Evolutionary conservation across 345 rosid species (phyloP).

Genomic region (Linum tenue): DNA sequence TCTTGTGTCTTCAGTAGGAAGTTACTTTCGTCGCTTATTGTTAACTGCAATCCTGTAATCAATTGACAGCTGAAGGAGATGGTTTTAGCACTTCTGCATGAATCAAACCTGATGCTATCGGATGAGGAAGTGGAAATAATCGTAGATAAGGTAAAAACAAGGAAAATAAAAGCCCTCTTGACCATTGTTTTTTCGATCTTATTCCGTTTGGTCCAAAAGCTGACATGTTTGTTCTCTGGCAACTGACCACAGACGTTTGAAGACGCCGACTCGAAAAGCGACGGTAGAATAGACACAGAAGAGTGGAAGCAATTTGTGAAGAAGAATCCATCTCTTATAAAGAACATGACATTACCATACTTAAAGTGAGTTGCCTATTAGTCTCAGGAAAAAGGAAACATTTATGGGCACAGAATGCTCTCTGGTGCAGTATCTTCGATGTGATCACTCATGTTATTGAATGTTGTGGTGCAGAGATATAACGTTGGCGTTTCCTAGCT

Average conservation of each 20-base stretch:
- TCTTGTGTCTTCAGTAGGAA: neutral
- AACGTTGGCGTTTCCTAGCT: slow-evolving; percentile 72
- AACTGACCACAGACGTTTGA: slow-evolving; percentile 42
- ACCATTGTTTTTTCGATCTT: slow-evolving; percentile 1
- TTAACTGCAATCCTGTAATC: neutral
- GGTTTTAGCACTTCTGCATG: slow-evolving; percentile 86
- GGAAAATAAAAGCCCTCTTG: neutral
- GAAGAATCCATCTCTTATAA: slow-evolving; percentile 67
- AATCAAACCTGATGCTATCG: slow-evolving; percentile 64
- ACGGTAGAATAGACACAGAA: slow-evolving; percentile 71
- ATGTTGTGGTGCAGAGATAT: slow-evolving; percentile 51
- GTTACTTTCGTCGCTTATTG: neutral
- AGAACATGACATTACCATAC: slow-evolving; percentile 92
- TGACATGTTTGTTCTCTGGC: neutral
- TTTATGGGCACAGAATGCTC: neutral
- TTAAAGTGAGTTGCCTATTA: slow-evolving; percentile 44
- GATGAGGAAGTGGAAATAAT: slow-evolving; percentile 65
- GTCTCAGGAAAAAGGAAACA: neutral
- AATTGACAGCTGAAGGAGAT: slow-evolving; percentile 64
- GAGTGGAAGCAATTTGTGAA: slow-evolving; percentile 83
- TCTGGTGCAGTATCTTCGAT: too few relatives aligned
- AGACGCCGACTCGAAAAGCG: slow-evolving; percentile 60
- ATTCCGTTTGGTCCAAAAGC: neutral
- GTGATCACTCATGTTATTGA: neutral
- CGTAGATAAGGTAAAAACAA: slow-evolving; percentile 52